A percentile compares a stretch with the other conserved stretches of the same genome.
Conservation (phyloP, 371 early-diverging fungal genomes). For the Amoeboaphelidium protococcarum region DNA sequence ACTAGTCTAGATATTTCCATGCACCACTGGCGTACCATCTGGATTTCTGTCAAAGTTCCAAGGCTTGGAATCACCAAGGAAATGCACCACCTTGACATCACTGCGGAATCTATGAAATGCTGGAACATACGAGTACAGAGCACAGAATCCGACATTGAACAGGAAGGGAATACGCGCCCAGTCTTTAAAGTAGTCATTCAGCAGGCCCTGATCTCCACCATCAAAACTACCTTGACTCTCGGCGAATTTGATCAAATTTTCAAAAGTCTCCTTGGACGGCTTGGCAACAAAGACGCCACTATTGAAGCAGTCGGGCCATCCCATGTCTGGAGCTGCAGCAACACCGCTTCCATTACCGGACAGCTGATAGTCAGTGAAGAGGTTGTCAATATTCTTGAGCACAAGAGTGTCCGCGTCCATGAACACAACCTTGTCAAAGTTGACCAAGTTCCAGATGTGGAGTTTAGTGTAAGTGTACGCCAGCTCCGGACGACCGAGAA, state of each 20-base stretch:
- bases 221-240: slow-evolving; percentile 37
- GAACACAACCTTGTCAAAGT: slow-evolving; percentile 41
- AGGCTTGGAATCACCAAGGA: slow-evolving; percentile 67
- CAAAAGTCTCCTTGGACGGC: slow-evolving; percentile 26
- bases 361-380: slow-evolving; percentile 36
- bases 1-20: slow-evolving; percentile 17
- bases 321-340: slow-evolving; percentile 53
- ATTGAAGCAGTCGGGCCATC: slow-evolving; percentile 59
- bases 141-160: slow-evolving; percentile 69
- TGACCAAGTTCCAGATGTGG: slow-evolving; percentile 38
- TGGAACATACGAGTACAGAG: slow-evolving; percentile 60
- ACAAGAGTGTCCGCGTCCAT: slow-evolving; percentile 73
- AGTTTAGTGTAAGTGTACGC: slow-evolving; percentile 66
- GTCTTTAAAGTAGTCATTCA: background rate
- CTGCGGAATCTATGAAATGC: slow-evolving; percentile 32
- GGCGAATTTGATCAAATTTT: slow-evolving; percentile 23
- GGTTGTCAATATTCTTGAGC: slow-evolving; percentile 39
- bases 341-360: slow-evolving; percentile 9
- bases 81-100: slow-evolving; percentile 53
- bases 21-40: slow-evolving; percentile 24
- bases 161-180: slow-evolving; percentile 44
- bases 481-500: slow-evolving; percentile 69
- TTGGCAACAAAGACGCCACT: slow-evolving; percentile 68
- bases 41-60: slow-evolving; percentile 41
- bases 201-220: slow-evolving; percentile 13